phyloP scores from a whole-genome alignment of 306 rosid genomes.

The Adenanthera pavonina region DNA sequence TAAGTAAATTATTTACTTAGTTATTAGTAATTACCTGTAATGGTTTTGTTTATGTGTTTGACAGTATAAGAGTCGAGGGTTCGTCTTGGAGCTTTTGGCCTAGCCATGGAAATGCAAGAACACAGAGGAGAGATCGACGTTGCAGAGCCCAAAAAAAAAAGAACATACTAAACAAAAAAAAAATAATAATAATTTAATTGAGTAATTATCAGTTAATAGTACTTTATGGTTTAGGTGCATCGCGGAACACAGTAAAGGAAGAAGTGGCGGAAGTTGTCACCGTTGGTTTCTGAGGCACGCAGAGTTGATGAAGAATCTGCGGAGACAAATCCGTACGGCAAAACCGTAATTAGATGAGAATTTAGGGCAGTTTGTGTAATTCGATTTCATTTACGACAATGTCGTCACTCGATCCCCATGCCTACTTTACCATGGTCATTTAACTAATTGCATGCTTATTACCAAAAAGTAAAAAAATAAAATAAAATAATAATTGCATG shows the following conservation, averaged over 20 bases:
- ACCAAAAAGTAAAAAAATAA: too few relatives aligned
- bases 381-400: too few relatives aligned
- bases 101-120: conserved; percentile 61
- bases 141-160: conserved; percentile 12
- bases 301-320: conserved; percentile 5
- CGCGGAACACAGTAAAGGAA: conserved; percentile 9
- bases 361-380: too few relatives aligned
- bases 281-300: background rate
- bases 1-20: background rate
- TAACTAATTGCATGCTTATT: too few relatives aligned
- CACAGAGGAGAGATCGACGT: conserved; percentile 2
- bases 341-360: background rate
- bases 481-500: background rate
- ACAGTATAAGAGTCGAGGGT: conserved; percentile 93
- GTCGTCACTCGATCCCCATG: too few relatives aligned
- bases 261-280: background rate
- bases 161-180: background rate
- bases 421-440: too few relatives aligned
- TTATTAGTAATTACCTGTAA: conserved; percentile 55
- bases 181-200: background rate
- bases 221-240: conserved; percentile 33
- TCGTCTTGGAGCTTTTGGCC: conserved; percentile 85
- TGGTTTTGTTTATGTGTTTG: conserved; percentile 76
- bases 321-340: background rate
- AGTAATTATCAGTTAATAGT: background rate